These are phyloP conservation scores for Coprinellus aureogranulatus DNA, from an alignment of 768 basidiomycete species.

Conservation along the genomic window DNA sequence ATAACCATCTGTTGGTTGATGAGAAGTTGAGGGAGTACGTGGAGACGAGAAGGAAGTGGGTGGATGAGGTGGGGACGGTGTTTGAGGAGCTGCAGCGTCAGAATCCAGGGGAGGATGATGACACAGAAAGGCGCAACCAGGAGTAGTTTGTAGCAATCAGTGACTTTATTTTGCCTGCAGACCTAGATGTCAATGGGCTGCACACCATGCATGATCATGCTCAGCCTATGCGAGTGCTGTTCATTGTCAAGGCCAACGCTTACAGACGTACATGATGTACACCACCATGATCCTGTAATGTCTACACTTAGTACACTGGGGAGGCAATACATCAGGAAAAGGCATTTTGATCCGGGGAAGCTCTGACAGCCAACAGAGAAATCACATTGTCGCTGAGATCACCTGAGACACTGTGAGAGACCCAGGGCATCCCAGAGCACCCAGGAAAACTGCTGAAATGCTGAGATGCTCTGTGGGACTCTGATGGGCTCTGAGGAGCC, in stretches of 20 bases:
- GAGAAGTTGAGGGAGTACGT: constrained; percentile 73
- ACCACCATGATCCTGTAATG: too few relatives aligned
- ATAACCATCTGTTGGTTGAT: constrained; percentile 57
- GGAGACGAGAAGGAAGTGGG: constrained; percentile 74
- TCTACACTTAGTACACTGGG: too few relatives aligned
- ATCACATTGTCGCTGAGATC: background rate
- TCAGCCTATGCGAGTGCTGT: too few relatives aligned
- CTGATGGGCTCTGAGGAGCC: background rate
- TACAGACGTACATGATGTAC: too few relatives aligned
- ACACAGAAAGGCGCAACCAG: too few relatives aligned
- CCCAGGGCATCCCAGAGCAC: background rate
- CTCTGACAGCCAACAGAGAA: background rate
- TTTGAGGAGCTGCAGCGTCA: constrained; percentile 73
- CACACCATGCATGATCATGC: too few relatives aligned
- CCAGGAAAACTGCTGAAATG: background rate
- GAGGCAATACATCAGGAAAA: constrained; percentile 5
- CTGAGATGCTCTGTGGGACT: background rate
- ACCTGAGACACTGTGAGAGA: background rate
- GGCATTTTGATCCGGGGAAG: background rate
- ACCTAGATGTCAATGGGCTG: too few relatives aligned
- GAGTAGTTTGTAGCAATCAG: too few relatives aligned
- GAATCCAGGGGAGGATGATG: constrained; percentile 61
- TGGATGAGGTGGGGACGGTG: constrained; percentile 67
- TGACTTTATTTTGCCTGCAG: too few relatives aligned
- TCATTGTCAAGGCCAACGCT: too few relatives aligned